phyloP scores from a whole-genome alignment of 2,329 filamentous ascomycete genomes.

The Epichloe coenophiala region DNA sequence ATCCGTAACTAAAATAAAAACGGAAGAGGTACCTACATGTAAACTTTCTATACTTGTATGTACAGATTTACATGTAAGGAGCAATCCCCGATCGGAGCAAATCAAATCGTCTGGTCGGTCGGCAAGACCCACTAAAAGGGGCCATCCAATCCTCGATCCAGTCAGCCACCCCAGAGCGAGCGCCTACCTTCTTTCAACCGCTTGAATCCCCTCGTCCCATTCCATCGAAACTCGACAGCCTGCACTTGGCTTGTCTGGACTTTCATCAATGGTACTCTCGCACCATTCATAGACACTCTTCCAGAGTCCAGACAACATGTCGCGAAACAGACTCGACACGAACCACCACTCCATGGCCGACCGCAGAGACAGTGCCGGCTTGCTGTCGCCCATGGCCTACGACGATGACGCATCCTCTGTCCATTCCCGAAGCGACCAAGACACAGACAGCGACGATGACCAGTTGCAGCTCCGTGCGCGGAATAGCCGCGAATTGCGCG shows the following conservation, averaged over 20 bases:
- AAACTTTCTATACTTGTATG: no score
- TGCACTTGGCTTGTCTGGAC: not conserved
- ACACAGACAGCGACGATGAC: conserved; percentile 66
- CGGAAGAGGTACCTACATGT: no score
- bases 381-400: conserved; percentile 51
- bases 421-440: conserved; percentile 55
- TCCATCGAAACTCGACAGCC: not conserved
- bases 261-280: not conserved
- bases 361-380: conserved; percentile 24
- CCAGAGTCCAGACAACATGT: conserved; percentile 7
- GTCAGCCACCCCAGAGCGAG: no score
- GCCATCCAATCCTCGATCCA: no score
- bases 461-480: conserved; percentile 51
- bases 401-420: conserved; percentile 58
- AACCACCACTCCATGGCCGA: conserved; percentile 9
- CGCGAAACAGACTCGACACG: conserved; percentile 10
- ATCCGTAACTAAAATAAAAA: no score
- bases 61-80: no score
- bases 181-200: no score
- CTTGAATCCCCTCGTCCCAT: no score
- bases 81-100: no score
- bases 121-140: no score
- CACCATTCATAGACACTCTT: not conserved
- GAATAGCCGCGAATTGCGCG: conserved; percentile 55
- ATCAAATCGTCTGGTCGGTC: no score